Evolutionary conservation across 371 early-diverging fungal genomes (phyloP).

Genomic region (Syncephalastrum monosporum): DNA sequence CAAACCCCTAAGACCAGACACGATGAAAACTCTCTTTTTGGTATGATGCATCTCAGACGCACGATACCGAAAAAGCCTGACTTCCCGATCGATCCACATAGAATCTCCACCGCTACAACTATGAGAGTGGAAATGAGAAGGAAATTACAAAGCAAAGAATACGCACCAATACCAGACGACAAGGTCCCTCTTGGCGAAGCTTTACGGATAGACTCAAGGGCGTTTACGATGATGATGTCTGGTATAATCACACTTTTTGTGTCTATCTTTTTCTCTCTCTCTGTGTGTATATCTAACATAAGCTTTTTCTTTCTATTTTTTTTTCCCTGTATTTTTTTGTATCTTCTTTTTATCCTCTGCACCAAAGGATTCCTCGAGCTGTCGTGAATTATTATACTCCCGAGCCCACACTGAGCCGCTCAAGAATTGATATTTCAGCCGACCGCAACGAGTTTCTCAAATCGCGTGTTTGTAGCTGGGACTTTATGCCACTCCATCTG

Average conservation of each 20-base stretch:
- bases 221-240: constrained; percentile 30
- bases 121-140: not conserved
- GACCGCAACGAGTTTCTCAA: constrained; percentile 21
- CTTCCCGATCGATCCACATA: too few relatives aligned
- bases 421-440: not conserved
- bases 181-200: constrained; percentile 30
- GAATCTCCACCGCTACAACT: too few relatives aligned
- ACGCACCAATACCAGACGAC: constrained; percentile 21
- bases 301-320: too few relatives aligned
- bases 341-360: too few relatives aligned
- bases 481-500: constrained; percentile 59
- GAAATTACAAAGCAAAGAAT: constrained; percentile 9
- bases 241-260: constrained; percentile 12
- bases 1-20: constrained; percentile 50
- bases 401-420: constrained; percentile 5
- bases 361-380: too few relatives aligned
- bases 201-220: constrained; percentile 36
- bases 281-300: too few relatives aligned
- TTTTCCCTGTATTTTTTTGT: too few relatives aligned
- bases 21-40: constrained; percentile 54
- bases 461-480: constrained; percentile 57
- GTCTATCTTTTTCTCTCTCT: too few relatives aligned
- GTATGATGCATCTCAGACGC: constrained; percentile 23
- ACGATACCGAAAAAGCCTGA: too few relatives aligned
- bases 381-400: constrained; percentile 19